Percentiles rank a stretch among this genome's conserved stretches.
Evolutionary conservation across 108 stramenopile genomes (phyloP).

Genomic region (Skeletonema grethae): DNA sequence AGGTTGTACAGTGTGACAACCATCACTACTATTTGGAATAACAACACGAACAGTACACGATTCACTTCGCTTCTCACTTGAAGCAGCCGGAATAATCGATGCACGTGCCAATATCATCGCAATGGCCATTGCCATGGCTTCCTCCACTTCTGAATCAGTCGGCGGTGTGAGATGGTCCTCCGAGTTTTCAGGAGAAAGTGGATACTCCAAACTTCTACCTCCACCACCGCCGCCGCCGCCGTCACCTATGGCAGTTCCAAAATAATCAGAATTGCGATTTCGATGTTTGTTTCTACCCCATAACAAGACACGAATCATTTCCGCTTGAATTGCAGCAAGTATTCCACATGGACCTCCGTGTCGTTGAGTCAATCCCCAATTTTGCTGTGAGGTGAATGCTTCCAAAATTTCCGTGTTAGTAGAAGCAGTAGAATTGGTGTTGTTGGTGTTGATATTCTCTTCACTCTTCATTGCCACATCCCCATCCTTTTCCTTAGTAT

Average conservation of each 20-base stretch:
- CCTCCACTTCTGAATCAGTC: conserved; percentile 19
- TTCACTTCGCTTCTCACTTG: conserved; percentile 1
- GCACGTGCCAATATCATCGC: conserved; percentile 69
- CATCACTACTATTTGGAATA: conserved; percentile 21
- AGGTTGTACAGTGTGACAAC: conserved; percentile 23
- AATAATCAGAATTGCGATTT: conserved; percentile 3
- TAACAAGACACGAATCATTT: conserved; percentile 69
- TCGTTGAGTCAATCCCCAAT: conserved; percentile 82
- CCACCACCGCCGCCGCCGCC: no score
- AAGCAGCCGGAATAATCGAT: conserved; percentile 45
- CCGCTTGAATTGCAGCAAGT: conserved; percentile 81
- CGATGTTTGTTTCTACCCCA: conserved; percentile 39
- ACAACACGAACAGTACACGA: conserved; percentile 12
- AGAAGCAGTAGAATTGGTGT: neutral
- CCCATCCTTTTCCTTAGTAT: conserved; percentile 8
- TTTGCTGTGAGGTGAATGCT: conserved; percentile 3
- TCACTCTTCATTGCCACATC: conserved; percentile 13
- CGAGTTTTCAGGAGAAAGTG: neutral
- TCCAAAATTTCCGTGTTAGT: neutral
- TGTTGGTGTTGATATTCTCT: neutral
- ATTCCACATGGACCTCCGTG: conserved; percentile 93
- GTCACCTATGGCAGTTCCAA: neutral
- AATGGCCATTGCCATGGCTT: conserved; percentile 64
- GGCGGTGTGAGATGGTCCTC: neutral
- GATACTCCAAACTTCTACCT: conserved; percentile 20